Percentiles rank a stretch among this genome's conserved stretches.
These are phyloP conservation scores for Macrotyloma uniflorum DNA, from an alignment of 306 rosid genomes.

Conservation along the genomic window DNA sequence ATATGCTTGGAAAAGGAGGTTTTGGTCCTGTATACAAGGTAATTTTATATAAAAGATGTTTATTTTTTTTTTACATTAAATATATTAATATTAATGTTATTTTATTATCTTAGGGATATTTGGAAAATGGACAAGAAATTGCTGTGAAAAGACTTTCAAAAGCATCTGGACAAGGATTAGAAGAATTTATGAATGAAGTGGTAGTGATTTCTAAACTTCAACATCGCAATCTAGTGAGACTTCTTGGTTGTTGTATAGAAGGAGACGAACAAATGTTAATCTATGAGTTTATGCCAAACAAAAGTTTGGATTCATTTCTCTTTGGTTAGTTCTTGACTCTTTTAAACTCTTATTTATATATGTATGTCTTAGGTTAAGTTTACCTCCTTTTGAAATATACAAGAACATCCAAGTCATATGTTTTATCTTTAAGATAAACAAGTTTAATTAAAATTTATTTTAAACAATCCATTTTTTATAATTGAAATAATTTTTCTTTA, in stretches of 20 bases:
- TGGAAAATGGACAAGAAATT: conserved; percentile 48
- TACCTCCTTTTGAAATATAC: no score
- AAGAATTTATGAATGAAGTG: conserved; percentile 58
- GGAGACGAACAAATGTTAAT: conserved; percentile 49
- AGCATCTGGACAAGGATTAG: conserved; percentile 48
- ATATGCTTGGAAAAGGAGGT: conserved; percentile 44
- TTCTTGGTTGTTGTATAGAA: conserved; percentile 56
- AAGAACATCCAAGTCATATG: no score
- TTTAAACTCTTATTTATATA: neutral
- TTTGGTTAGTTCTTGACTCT: conserved; percentile 40
- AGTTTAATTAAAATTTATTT: no score
- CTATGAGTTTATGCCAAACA: conserved; percentile 57
- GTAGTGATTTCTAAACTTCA: conserved; percentile 54
- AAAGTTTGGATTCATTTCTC: conserved; percentile 52
- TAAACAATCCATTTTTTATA: no score
- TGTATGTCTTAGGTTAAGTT: no score
- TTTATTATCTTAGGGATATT: conserved; percentile 30
- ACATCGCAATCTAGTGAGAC: conserved; percentile 56
- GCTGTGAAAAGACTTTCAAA: conserved; percentile 53
- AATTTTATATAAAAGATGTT: neutral
- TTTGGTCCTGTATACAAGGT: conserved; percentile 49
- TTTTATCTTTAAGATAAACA: no score
- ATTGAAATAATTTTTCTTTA: no score
- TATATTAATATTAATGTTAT: neutral
- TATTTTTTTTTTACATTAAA: neutral